phyloP scores from a whole-genome alignment of 495 filamentous ascomycete species.

The Hypoxylon cercidicola region DNA sequence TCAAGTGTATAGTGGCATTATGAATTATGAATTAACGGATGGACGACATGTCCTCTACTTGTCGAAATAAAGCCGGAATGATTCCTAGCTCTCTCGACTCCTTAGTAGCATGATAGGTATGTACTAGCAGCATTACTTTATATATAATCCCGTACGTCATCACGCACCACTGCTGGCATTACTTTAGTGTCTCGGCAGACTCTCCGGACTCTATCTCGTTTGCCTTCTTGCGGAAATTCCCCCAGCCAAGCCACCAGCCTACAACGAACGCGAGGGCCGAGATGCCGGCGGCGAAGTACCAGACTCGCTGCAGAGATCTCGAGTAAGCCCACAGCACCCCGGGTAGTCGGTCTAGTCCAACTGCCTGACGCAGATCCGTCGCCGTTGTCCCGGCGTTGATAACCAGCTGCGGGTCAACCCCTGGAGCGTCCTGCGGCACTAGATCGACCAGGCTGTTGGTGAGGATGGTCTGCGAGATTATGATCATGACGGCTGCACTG shows the following conservation, averaged over 20 bases:
- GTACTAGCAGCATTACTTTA: no score
- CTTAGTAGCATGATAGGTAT: no score
- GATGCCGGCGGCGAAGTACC: conserved; percentile 8
- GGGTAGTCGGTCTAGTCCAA: conserved; percentile 39
- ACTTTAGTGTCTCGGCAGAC: not conserved
- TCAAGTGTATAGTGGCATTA: no score
- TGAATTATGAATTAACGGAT: no score
- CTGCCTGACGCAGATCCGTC: conserved; percentile 45
- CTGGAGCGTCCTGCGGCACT: conserved; percentile 41
- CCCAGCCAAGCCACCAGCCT: conserved; percentile 6
- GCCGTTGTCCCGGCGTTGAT: conserved; percentile 47
- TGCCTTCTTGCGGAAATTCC: not conserved
- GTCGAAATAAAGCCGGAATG: no score
- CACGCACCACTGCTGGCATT: not conserved
- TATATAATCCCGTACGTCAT: not conserved
- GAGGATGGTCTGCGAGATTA: conserved; percentile 47
- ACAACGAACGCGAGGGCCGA: not conserved
- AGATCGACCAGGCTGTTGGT: conserved; percentile 36
- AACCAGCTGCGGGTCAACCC: conserved; percentile 41
- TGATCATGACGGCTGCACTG: conserved; percentile 45
- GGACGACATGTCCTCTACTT: no score
- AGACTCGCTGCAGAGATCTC: conserved; percentile 40
- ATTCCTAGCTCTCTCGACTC: no score
- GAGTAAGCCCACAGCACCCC: conserved; percentile 53
- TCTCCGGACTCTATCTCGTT: not conserved